Evolutionary conservation across 1,284 basidiomycete genomes (phyloP).

Genomic region (Ustilago sp.): DNA sequence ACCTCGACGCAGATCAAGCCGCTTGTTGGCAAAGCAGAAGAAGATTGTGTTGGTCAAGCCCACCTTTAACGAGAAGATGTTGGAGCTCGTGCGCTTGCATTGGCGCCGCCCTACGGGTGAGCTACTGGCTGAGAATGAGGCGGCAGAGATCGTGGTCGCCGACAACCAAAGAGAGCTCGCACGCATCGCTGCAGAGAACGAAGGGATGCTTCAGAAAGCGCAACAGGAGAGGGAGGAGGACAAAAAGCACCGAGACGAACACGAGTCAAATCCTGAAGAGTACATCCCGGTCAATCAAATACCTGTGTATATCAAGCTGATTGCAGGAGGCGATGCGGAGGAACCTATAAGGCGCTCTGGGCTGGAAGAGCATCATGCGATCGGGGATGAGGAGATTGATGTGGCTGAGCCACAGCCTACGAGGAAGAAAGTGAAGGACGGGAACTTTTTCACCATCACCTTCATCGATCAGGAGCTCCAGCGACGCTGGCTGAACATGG

Average conservation of each 20-base stretch:
- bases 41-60: not conserved
- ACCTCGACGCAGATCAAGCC: not conserved
- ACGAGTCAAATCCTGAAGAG: not conserved
- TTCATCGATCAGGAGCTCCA: not conserved
- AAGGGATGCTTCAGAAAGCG: not conserved
- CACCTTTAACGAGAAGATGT: not conserved
- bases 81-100: not conserved
- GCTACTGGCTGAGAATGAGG: not conserved
- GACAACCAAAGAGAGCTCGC: not conserved
- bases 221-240: not conserved
- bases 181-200: not conserved
- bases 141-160: constrained; percentile 2
- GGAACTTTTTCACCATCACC: not conserved
- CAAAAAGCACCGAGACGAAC: not conserved
- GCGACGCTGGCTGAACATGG: not conserved
- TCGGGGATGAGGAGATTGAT: not conserved
- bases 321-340: not conserved
- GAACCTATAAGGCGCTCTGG: not conserved
- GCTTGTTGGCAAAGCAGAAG: not conserved
- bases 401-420: not conserved
- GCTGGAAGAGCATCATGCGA: not conserved
- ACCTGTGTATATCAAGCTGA: not conserved
- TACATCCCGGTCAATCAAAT: not conserved
- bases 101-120: not conserved
- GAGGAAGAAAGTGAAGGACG: not conserved